Conservation (phyloP, 1,284 basidiomycete genomes). For the Cystobasidium slooffiae region DNA sequence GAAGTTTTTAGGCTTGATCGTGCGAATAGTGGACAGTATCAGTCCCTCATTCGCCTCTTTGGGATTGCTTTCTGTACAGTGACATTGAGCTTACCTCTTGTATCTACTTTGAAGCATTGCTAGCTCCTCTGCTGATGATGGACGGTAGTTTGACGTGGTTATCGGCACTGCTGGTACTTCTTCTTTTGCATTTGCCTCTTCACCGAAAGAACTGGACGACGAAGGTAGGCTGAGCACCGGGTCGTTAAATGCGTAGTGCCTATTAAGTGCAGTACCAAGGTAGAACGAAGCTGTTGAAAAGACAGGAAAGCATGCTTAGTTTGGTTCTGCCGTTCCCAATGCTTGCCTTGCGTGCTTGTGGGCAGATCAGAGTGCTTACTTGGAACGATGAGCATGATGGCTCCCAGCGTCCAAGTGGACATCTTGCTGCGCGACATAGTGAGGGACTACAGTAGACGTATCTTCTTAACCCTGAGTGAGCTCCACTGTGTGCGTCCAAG, state of each 20-base stretch:
- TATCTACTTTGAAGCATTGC: constrained; percentile 13
- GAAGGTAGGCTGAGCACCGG: background rate
- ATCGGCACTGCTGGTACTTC: background rate
- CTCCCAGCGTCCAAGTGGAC: constrained; percentile 28
- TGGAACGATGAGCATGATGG: constrained; percentile 34
- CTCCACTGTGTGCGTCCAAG: background rate
- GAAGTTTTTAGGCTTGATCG: constrained; percentile 18
- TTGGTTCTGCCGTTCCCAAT: background rate
- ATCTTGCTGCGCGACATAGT: constrained; percentile 20
- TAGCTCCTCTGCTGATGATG: background rate
- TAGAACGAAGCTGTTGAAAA: constrained; percentile 2
- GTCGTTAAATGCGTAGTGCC: background rate
- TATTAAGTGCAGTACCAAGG: constrained; percentile 12
- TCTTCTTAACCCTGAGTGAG: background rate
- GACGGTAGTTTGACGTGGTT: background rate
- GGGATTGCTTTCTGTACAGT: background rate
- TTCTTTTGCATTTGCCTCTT: background rate
- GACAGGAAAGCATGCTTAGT: background rate
- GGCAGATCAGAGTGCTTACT: constrained; percentile 7
- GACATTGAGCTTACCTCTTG: constrained; percentile 11
- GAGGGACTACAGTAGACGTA: background rate
- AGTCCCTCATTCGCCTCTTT: background rate
- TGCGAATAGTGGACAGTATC: background rate
- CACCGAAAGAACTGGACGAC: background rate
- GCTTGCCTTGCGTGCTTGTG: background rate